Conservation (phyloP, 2,329 filamentous ascomycete species). For the Pyricularia pennisetigena region DNA sequence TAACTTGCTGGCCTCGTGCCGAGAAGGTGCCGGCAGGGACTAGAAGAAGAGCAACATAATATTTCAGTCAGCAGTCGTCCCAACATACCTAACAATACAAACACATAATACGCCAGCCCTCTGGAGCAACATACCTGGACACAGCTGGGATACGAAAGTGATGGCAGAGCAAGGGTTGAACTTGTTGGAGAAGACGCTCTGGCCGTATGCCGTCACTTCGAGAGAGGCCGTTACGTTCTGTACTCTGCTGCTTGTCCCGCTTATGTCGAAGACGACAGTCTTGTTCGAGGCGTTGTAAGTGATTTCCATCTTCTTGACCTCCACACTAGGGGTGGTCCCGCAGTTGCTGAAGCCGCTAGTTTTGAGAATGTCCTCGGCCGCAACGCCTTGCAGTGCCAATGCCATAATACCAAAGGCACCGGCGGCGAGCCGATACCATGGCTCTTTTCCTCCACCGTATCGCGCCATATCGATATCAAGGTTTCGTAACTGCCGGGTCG, state of each 20-base stretch:
- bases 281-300: constrained; percentile 68
- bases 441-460: constrained; percentile 8
- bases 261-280: constrained; percentile 70
- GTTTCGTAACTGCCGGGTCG: background rate
- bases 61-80: background rate
- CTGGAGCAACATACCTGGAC: constrained; percentile 60
- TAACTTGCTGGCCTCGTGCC: constrained; percentile 60
- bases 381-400: constrained; percentile 32
- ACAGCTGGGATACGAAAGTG: constrained; percentile 64
- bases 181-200: constrained; percentile 62
- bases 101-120: background rate
- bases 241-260: constrained; percentile 59
- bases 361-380: constrained; percentile 63
- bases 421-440: constrained; percentile 9
- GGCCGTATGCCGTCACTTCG: constrained; percentile 75
- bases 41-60: constrained; percentile 16
- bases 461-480: constrained; percentile 1
- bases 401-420: constrained; percentile 12
- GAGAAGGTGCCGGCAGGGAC: constrained; percentile 68
- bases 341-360: constrained; percentile 77
- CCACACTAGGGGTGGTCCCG: constrained; percentile 46
- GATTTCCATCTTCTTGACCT: constrained; percentile 66
- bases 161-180: constrained; percentile 73
- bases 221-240: constrained; percentile 76
- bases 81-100: background rate